A percentile compares a stretch with the other conserved stretches of the same genome.
phyloP scores from a whole-genome alignment of 306 rosid genomes.

The Quercus gilva region DNA sequence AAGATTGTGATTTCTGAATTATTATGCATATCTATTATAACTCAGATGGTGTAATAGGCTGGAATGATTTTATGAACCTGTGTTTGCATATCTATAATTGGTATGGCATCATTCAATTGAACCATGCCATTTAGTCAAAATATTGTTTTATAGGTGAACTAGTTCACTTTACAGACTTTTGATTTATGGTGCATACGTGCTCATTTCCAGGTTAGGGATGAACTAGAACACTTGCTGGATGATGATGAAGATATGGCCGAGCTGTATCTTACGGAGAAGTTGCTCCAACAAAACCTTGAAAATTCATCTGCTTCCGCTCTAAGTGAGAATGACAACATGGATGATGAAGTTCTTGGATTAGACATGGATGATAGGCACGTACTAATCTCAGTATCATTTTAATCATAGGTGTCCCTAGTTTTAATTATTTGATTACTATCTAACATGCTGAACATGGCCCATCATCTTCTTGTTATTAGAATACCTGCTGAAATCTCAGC shows the following conservation, averaged over 20 bases:
- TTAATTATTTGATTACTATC: neutral
- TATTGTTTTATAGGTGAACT: neutral
- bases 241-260: constrained; percentile 99
- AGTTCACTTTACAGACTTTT: neutral
- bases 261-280: constrained; percentile 88
- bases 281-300: constrained; percentile 55
- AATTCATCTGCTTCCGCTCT: constrained; percentile 62
- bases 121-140: neutral
- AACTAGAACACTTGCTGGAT: constrained; percentile 88
- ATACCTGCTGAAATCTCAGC: constrained; percentile 51
- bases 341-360: constrained; percentile 32
- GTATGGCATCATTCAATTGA: neutral
- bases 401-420: neutral
- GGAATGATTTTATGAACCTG: neutral
- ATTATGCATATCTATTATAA: neutral
- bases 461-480: constrained; percentile 29
- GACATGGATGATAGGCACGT: constrained; percentile 54
- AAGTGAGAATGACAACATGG: constrained; percentile 35
- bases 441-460: neutral
- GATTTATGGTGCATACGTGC: constrained; percentile 1
- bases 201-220: constrained; percentile 70
- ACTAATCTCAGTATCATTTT: constrained; percentile 7
- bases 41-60: neutral
- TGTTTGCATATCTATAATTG: neutral
- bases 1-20: neutral